Conservation (phyloP, 768 basidiomycete genomes). For the Tylopilus felleus region DNA sequence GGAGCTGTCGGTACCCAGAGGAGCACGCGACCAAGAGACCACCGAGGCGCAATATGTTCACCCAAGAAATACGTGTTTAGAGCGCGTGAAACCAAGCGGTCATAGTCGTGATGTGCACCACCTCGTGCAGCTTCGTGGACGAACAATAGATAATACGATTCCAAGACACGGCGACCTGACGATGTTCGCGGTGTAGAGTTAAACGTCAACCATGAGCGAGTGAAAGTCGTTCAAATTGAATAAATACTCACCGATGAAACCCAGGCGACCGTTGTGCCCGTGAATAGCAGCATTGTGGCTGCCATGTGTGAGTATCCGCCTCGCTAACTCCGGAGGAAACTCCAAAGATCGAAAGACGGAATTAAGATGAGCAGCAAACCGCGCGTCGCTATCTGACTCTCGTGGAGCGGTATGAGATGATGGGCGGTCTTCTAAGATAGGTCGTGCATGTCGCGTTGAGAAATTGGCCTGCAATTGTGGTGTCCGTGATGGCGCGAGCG, state of each 20-base stretch:
- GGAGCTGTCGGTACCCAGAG: conserved; percentile 67
- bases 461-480: conserved; percentile 1
- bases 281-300: conserved; percentile 63
- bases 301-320: conserved; percentile 72
- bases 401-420: conserved; percentile 1
- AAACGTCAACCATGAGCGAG: not conserved
- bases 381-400: conserved; percentile 15
- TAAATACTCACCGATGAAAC: conserved; percentile 58
- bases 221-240: not conserved
- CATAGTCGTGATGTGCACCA: conserved; percentile 50
- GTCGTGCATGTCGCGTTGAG: conserved; percentile 12
- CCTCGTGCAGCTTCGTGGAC: conserved; percentile 53
- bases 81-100: conserved; percentile 52
- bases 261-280: conserved; percentile 70
- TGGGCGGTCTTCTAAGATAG: not conserved
- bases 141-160: conserved; percentile 73
- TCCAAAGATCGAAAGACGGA: conserved; percentile 60
- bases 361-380: conserved; percentile 54
- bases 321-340: conserved; percentile 69
- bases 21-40: conserved; percentile 70
- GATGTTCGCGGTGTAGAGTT: not conserved
- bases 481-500: conserved; percentile 17
- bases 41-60: conserved; percentile 68
- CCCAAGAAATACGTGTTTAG: conserved; percentile 72
- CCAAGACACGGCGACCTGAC: conserved; percentile 71